These are phyloP conservation scores for Annulohypoxylon moriforme DNA, from an alignment of 495 filamentous ascomycete genomes.

Conservation along the genomic window DNA sequence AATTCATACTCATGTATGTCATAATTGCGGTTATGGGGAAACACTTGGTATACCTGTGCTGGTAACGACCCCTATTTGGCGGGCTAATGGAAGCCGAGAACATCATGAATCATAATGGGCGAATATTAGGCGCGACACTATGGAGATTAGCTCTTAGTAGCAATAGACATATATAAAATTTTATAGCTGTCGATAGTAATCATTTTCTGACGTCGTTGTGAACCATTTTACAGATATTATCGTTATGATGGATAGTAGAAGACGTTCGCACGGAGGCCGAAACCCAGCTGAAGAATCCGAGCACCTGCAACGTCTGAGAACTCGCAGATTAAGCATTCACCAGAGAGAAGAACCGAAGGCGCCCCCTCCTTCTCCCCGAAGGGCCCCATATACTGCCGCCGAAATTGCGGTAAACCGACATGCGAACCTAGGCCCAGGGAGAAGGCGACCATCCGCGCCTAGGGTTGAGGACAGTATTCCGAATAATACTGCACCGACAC, in stretches of 20 bases:
- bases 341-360: background rate
- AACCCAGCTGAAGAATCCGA: background rate
- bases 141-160: background rate
- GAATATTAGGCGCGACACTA: background rate
- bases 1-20: background rate
- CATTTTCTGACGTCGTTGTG: background rate
- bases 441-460: background rate
- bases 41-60: background rate
- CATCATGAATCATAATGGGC: background rate
- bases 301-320: background rate
- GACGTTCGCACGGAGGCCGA: background rate
- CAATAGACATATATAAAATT: background rate
- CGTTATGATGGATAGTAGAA: background rate
- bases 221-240: background rate
- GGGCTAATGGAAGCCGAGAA: background rate
- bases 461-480: background rate
- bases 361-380: background rate
- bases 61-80: background rate
- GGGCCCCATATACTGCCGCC: background rate
- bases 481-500: background rate
- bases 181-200: background rate
- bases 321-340: slow-evolving; percentile 4
- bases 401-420: background rate
- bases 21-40: slow-evolving; percentile 1
- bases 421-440: background rate